A percentile compares a stretch with the other conserved stretches of the same genome.
Evolutionary conservation across 345 rosid species (phyloP).

Genomic region (Pelargonium nanum): DNA sequence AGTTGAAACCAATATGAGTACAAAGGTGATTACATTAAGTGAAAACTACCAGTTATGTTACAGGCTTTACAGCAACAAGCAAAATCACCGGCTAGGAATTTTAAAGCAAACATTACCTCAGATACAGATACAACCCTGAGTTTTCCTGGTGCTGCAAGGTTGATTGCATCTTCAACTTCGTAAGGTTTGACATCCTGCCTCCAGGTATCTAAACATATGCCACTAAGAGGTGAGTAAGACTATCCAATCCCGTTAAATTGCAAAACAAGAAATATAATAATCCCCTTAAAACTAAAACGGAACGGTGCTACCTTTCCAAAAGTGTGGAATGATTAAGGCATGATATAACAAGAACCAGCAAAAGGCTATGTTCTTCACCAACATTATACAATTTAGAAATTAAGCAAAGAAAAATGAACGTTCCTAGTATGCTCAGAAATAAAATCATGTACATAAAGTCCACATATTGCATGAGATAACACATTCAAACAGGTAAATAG

Average conservation of each 20-base stretch:
- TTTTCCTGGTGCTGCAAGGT: conserved; percentile 51
- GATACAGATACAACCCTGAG: conserved; percentile 61
- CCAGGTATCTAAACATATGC: conserved; percentile 67
- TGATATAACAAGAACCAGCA: too few relatives aligned
- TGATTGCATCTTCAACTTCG: conserved; percentile 57
- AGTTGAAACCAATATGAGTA: not conserved
- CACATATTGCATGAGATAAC: too few relatives aligned
- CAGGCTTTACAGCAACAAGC: not conserved
- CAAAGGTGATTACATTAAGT: not conserved
- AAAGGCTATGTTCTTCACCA: too few relatives aligned
- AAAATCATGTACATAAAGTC: too few relatives aligned
- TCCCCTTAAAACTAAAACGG: too few relatives aligned
- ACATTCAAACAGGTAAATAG: too few relatives aligned
- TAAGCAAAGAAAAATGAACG: too few relatives aligned
- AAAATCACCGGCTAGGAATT: not conserved
- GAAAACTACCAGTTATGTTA: not conserved
- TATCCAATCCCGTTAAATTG: not conserved
- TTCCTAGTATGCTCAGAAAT: too few relatives aligned
- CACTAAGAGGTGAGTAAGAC: not conserved
- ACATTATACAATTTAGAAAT: too few relatives aligned
- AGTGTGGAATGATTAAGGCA: too few relatives aligned
- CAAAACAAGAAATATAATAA: too few relatives aligned
- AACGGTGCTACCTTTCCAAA: too few relatives aligned
- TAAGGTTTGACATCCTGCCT: conserved; percentile 52
- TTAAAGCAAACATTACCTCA: conserved; percentile 32